These are phyloP conservation scores for Delonix regia DNA, from an alignment of 306 rosid species.

Conservation along the genomic window DNA sequence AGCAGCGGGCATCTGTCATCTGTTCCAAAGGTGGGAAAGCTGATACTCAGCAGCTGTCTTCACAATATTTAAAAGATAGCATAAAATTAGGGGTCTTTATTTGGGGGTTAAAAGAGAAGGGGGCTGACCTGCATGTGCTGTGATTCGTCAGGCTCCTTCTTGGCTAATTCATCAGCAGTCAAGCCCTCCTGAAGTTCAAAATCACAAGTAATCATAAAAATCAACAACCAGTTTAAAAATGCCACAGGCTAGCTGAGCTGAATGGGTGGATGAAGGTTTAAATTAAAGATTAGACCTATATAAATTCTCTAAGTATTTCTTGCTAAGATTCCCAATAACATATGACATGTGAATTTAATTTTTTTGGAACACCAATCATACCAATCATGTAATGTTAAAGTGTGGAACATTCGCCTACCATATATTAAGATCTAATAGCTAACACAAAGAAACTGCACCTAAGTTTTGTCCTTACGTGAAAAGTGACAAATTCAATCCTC, in stretches of 20 bases:
- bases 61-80: conserved; percentile 21
- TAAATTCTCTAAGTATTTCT: not conserved
- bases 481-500: not conserved
- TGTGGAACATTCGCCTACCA: not conserved
- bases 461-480: not conserved
- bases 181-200: conserved; percentile 75
- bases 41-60: conserved; percentile 33
- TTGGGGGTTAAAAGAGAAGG: not conserved
- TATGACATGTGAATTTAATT: not conserved
- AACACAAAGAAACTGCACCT: not conserved
- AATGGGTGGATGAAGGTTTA: not conserved
- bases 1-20: conserved; percentile 96
- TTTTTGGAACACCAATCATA: not conserved
- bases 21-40: conserved; percentile 44
- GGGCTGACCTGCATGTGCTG: conserved; percentile 79
- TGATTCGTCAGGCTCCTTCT: conserved; percentile 74
- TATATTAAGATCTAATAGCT: not conserved
- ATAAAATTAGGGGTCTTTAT: not conserved
- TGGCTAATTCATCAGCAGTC: conserved; percentile 74
- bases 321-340: not conserved
- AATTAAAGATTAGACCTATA: not conserved
- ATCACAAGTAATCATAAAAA: conserved; percentile 25
- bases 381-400: not conserved
- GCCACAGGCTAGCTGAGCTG: not conserved
- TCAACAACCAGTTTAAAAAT: not conserved